These are phyloP conservation scores for Blastocystis sp. DNA, from an alignment of 352 stramenopile species.

Conservation along the genomic window DNA sequence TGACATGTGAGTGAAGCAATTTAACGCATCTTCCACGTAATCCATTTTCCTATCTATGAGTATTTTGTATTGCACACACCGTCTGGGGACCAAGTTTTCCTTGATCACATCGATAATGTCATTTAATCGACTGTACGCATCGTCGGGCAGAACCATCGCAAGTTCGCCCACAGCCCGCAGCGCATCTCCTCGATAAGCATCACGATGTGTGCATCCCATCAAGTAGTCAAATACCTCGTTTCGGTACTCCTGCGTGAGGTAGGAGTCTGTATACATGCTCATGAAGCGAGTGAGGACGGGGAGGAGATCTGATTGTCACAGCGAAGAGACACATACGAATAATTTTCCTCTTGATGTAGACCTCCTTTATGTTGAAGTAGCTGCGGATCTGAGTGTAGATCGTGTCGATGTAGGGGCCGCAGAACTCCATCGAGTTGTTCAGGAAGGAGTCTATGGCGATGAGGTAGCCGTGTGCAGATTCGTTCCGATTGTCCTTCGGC, in stretches of 20 bases:
- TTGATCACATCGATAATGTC: conserved; percentile 75
- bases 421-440: conserved; percentile 61
- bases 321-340: conserved; percentile 13
- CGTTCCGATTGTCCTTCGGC: conserved; percentile 19
- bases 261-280: conserved; percentile 30
- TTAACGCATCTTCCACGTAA: conserved; percentile 15
- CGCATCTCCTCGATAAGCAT: conserved; percentile 72
- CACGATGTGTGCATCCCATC: conserved; percentile 1
- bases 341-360: conserved; percentile 48
- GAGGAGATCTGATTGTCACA: conserved; percentile 29
- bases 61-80: conserved; percentile 56
- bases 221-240: conserved; percentile 48
- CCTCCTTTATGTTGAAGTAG: conserved; percentile 61
- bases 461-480: conserved; percentile 60
- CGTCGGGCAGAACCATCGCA: conserved; percentile 71
- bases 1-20: conserved; percentile 71
- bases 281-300: conserved; percentile 56
- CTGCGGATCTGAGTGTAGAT: conserved; percentile 19
- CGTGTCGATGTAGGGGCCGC: conserved; percentile 62
- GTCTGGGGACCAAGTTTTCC: conserved; percentile 67
- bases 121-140: conserved; percentile 73
- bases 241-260: conserved; percentile 4
- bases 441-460: conserved; percentile 37
- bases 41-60: not conserved
- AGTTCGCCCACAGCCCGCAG: conserved; percentile 75